Conservation (phyloP, 164 flowering plant genomes). For the Nymphaea thermarum region DNA sequence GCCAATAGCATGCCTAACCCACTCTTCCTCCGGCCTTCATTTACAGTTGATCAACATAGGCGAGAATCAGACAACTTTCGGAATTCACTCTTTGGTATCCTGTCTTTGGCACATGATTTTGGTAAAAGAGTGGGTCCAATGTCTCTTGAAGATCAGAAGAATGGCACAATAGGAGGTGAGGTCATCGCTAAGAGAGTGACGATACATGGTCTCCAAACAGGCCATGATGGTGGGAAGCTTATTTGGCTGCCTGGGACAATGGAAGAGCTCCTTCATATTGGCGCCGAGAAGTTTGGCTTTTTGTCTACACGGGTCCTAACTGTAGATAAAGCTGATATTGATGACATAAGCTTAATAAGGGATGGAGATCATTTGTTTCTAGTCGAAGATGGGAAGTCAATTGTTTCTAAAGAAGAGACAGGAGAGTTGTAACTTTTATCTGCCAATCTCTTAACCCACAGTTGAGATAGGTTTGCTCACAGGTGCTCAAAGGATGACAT, state of each 20-base stretch:
- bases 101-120: slow-evolving; percentile 14
- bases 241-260: slow-evolving; percentile 45
- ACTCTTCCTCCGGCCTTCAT: not conserved
- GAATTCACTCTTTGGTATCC: slow-evolving; percentile 76
- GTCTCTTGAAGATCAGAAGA: slow-evolving; percentile 7
- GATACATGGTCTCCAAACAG: slow-evolving; percentile 47
- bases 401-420: too few species aligned
- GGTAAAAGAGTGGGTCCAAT: slow-evolving; percentile 21
- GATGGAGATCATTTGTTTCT: slow-evolving; percentile 77
- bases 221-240: slow-evolving; percentile 36
- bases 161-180: not conserved
- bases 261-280: slow-evolving; percentile 41
- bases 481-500: too few species aligned
- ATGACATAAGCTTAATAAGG: slow-evolving; percentile 50
- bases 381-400: slow-evolving; percentile 9
- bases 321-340: slow-evolving; percentile 54
- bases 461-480: too few species aligned
- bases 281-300: slow-evolving; percentile 42
- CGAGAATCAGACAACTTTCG: slow-evolving; percentile 47
- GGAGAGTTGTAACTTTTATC: too few species aligned
- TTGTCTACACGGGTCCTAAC: slow-evolving; percentile 29
- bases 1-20: not conserved
- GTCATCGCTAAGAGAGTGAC: slow-evolving; percentile 28
- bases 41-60: not conserved
- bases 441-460: too few species aligned